Base-by-base conservation (phyloP, 2,329 filamentous ascomycete species). In the Pyrenochaeta sp. region DNA sequence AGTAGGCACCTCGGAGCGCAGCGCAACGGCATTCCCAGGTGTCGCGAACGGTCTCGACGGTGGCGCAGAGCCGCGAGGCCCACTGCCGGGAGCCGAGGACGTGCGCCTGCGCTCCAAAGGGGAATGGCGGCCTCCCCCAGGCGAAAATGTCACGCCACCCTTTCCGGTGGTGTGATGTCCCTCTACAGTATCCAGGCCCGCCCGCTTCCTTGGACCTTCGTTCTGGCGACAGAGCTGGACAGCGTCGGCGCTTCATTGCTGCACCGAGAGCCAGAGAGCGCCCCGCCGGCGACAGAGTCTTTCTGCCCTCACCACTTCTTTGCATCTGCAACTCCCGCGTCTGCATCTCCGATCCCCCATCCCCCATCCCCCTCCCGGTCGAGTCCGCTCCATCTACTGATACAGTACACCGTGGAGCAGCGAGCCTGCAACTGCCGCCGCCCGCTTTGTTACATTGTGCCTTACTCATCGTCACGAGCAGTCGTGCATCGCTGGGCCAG, bases 81-180 rank as follows among this genome's bases (percentile, higher is more conserved):
- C 37, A 52, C 22, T 30, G 12, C 28, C 30, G 40, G 45, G 47
- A 47, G 50, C 43, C 57, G 45, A 51, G 49, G 56, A 53, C 42
- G 55, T 42, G 53, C 52, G 19, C 45, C 55, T 54, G 52, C 30
- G 46, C 50, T 19, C 46, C 34, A 50, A 64, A 44, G 51, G 42
- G 60, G 34, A 56, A 57, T 40, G 54, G 56, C 56, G 64, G 61
- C 54, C 13, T 12, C 19, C 55, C 30, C 44, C 50, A 54, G 47
- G 42, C 57, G 36, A 25, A 64, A 67, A 72, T 68, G 58, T 75
- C 73, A 75, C 72, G 71, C 73, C 73, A 75, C 71, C 56, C 40
- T 50, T 37, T n/a, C 52, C 54, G 61, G 71, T 75, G 73, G 73
- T 66, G 67, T 75, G 73, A 75, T 72, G 52, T 56, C 42, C 34